phyloP scores from a whole-genome alignment of 106 monocot genomes.

The Hemerocallis citrina region DNA sequence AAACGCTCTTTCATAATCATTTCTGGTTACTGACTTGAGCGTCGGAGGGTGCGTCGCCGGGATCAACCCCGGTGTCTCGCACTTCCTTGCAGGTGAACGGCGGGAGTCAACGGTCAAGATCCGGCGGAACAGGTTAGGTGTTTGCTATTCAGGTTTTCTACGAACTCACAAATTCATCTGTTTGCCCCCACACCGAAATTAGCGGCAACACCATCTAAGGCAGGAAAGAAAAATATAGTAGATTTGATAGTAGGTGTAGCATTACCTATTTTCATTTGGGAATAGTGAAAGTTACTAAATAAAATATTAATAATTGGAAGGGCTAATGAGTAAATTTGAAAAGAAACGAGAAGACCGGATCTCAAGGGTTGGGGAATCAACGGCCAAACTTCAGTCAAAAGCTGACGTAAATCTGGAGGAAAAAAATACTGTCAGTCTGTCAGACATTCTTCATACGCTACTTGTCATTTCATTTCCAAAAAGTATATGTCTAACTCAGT shows the following conservation, averaged over 20 bases:
- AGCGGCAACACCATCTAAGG: neutral
- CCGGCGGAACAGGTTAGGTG: too few relatives aligned
- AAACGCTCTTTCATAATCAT: too few relatives aligned
- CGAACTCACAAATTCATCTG: neutral
- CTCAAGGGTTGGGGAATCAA: neutral
- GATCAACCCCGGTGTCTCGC: too few relatives aligned
- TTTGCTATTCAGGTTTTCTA: too few relatives aligned
- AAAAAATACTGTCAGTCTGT: too few relatives aligned
- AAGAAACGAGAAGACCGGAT: neutral
- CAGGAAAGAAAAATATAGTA: neutral
- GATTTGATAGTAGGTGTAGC: neutral
- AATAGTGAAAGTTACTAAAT: too few relatives aligned
- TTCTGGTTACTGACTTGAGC: too few relatives aligned
- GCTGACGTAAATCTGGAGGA: neutral
- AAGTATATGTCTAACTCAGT: too few relatives aligned
- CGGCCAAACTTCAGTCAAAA: neutral
- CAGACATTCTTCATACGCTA: slow-evolving; percentile 1
- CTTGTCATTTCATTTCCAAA: neutral
- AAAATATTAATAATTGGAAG: neutral
- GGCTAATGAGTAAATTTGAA: neutral
- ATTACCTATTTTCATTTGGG: too few relatives aligned
- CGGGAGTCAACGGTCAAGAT: too few relatives aligned
- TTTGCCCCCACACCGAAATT: neutral
- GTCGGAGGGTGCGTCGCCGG: too few relatives aligned
- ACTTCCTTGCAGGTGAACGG: too few relatives aligned